phyloP scores from a whole-genome alignment of 179 eudicot genomes.

The Patellifolia procumbens region DNA sequence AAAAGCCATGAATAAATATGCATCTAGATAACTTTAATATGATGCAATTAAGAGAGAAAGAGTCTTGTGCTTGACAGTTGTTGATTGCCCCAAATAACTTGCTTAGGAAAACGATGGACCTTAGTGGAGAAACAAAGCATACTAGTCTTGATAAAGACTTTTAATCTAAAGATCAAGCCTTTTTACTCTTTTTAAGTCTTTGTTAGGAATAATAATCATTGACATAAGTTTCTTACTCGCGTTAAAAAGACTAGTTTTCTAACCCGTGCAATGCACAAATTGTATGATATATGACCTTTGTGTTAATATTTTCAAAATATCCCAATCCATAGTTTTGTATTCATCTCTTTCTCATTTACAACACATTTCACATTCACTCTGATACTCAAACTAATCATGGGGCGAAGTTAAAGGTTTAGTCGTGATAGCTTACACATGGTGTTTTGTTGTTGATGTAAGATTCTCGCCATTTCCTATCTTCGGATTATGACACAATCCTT shows the following conservation, averaged over 20 bases:
- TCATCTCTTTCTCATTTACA: too few species aligned
- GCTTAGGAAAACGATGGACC: slow-evolving; percentile 9
- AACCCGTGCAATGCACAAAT: too few species aligned
- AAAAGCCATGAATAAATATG: slow-evolving; percentile 4
- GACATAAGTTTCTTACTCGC: neutral
- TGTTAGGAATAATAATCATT: neutral
- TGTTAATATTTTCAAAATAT: too few species aligned
- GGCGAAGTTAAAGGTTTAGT: too few species aligned
- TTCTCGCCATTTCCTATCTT: too few species aligned
- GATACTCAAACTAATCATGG: too few species aligned
- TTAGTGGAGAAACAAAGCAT: slow-evolving; percentile 19
- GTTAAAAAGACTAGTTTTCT: slow-evolving; percentile 9
- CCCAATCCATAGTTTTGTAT: too few species aligned
- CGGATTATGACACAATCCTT: too few species aligned
- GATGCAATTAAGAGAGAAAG: slow-evolving; percentile 5
- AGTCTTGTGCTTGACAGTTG: slow-evolving; percentile 24
- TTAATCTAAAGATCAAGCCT: slow-evolving; percentile 17
- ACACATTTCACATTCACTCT: too few species aligned
- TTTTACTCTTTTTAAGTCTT: slow-evolving; percentile 10
- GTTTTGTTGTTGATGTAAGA: too few species aligned
- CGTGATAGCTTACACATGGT: too few species aligned
- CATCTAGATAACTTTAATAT: slow-evolving; percentile 12
- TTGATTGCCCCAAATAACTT: slow-evolving; percentile 15
- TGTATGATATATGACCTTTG: too few species aligned
- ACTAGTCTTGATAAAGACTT: slow-evolving; percentile 25